Evolutionary conservation across 2,329 filamentous ascomycete genomes (phyloP), one percentile per base, ranked within the genome.

Genomic region (Fusarium equiseti): DNA sequence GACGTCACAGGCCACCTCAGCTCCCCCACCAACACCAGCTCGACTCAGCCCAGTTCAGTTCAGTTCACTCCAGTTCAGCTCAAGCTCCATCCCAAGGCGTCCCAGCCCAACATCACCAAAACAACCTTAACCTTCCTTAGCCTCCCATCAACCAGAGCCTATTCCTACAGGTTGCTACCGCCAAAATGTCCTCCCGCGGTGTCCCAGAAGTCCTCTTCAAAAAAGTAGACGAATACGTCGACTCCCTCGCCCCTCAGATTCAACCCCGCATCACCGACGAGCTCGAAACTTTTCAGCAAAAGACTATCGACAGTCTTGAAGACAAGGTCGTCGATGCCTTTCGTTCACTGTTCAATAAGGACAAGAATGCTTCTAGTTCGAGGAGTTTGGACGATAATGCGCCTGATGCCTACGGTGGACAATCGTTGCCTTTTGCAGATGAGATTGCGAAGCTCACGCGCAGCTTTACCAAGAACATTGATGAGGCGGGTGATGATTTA

Each of bases 231-330:
- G 78, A 82, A 18, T 84, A 84, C 52, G 82, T 84, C 73, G 82
- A 84, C 77, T 83, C 82, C 1, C 81, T 84, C 6, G 81, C 80
- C 3, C 82, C 82, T 8, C 80, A 84, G 70, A 83, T 84, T 57
- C 81, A 83, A 66, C 82, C 83, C 73, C 82, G 81, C 79, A 83
- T 84, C 75, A 76, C 81, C 16, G 62, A 78, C 16, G 83, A 84
- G 76, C 79, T 84, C 50, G 81, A 84, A 52, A 64, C 73, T 8
- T 84, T 84, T 66, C 83, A 84, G 68, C 73, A 77, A 53, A 82
- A 82, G 73, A 84, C 83, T 64, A 82, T 84, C 73, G 82, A 84
- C 72, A 80, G 76, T 20, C 70, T 84, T n/a, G 83, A 84, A 66
- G 73, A 75, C n/a, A 80, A 84, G 67, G 79, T 84, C 63, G 66